phyloP scores from a whole-genome alignment of 306 rosid genomes.

The Dalbergia oliveri region DNA sequence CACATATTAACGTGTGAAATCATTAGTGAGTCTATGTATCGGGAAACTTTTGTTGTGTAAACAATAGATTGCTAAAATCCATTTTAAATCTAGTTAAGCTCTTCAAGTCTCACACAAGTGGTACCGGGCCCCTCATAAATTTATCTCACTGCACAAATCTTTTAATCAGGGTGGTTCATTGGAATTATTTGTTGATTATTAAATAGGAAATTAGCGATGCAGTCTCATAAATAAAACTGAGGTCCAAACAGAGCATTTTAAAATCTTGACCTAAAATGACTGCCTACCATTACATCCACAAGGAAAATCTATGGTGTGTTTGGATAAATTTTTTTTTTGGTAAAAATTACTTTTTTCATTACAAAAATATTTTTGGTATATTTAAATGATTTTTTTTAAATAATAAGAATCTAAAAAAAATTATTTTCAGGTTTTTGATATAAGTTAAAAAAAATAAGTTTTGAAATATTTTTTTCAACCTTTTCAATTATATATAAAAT shows the following conservation, averaged over 20 bases:
- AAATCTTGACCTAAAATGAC: constrained; percentile 11
- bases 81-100: neutral
- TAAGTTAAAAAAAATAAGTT: too few species aligned
- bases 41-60: neutral
- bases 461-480: too few species aligned
- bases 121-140: neutral
- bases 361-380: too few species aligned
- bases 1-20: neutral
- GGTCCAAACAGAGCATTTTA: neutral
- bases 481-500: too few species aligned
- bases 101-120: neutral
- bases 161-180: neutral
- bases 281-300: neutral
- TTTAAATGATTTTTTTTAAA: too few species aligned
- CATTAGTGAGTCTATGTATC: neutral
- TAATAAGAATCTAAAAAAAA: too few species aligned
- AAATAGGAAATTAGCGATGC: neutral
- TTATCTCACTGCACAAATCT: neutral
- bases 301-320: neutral
- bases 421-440: too few species aligned
- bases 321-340: too few species aligned
- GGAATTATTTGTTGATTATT: neutral
- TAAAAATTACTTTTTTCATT: too few species aligned
- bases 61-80: neutral
- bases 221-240: neutral